Percentiles rank a stretch among this genome's conserved stretches.
These are phyloP conservation scores for Penicillium paxilli DNA, from an alignment of 495 filamentous ascomycete species.

Conservation along the genomic window DNA sequence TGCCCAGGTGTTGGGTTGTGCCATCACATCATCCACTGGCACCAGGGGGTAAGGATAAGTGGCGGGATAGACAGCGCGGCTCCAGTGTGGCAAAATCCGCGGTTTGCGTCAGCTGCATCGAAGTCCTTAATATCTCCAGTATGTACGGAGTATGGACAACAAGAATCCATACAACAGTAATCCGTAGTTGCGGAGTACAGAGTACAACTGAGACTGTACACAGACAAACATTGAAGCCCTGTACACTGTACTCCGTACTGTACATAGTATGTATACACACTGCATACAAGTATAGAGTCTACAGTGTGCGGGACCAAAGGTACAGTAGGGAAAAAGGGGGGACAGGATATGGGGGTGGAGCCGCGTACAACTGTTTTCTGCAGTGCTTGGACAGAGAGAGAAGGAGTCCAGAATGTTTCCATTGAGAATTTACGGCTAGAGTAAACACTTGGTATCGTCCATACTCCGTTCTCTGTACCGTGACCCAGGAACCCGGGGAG, in stretches of 20 bases:
- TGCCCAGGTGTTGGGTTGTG: too few relatives aligned
- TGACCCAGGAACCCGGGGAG: slow-evolving; percentile 19
- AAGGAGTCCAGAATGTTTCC: slow-evolving; percentile 23
- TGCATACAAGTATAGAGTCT: too few relatives aligned
- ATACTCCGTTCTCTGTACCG: not conserved
- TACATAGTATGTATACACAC: too few relatives aligned
- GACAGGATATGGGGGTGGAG: slow-evolving; percentile 20
- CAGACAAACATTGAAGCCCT: too few relatives aligned
- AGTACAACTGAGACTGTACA: too few relatives aligned
- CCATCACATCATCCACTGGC: not conserved
- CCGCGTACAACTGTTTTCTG: slow-evolving; percentile 11
- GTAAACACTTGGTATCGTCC: not conserved
- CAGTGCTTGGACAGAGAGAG: slow-evolving; percentile 9
- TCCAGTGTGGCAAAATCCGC: slow-evolving; percentile 18
- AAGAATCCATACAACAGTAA: too few relatives aligned
- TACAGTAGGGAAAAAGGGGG: not conserved
- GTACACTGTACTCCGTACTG: too few relatives aligned
- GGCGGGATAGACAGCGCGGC: slow-evolving; percentile 12
- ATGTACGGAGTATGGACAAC: not conserved
- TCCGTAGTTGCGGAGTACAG: too few relatives aligned
- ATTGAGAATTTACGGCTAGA: slow-evolving; percentile 7
- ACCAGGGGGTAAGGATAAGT: slow-evolving; percentile 2
- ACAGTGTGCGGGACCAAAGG: not conserved
- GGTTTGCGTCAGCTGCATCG: slow-evolving; percentile 1
- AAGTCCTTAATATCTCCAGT: slow-evolving; percentile 2